Percentiles rank a stretch among this genome's conserved stretches.
Evolutionary conservation across 768 basidiomycete genomes (phyloP).

Genomic region (Scleroderma citrinum): DNA sequence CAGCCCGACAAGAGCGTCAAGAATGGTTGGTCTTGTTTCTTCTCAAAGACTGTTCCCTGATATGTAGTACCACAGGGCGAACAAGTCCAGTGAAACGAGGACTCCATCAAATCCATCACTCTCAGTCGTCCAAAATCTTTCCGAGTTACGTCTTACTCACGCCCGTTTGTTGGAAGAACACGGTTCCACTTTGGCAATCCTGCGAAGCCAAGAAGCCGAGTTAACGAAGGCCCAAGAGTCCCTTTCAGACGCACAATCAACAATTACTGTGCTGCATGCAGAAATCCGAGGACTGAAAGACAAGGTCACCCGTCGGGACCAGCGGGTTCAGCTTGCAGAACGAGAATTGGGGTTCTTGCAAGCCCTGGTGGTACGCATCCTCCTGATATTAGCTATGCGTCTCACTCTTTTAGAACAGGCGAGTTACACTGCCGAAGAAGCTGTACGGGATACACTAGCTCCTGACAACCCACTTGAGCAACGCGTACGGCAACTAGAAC

Average conservation of each 20-base stretch:
- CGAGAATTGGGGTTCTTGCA: conserved; percentile 62
- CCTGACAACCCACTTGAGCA: conserved; percentile 31
- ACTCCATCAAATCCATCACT: conserved; percentile 44
- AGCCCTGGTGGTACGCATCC: conserved; percentile 55
- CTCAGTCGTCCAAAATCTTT: conserved; percentile 51
- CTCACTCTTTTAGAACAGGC: conserved; percentile 33
- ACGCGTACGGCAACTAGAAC: conserved; percentile 50
- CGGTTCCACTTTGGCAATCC: conserved; percentile 48
- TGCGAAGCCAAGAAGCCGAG: conserved; percentile 50
- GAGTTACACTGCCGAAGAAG: conserved; percentile 59
- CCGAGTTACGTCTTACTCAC: conserved; percentile 55
- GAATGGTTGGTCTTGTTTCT: conserved; percentile 40
- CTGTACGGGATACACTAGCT: conserved; percentile 25
- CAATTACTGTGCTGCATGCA: conserved; percentile 29
- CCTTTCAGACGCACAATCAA: conserved; percentile 31
- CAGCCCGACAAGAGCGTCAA: conserved; percentile 48
- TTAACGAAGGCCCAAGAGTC: conserved; percentile 35
- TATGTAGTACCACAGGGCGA: conserved; percentile 30
- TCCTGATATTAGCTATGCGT: not conserved
- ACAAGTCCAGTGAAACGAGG: conserved; percentile 27
- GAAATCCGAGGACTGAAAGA: conserved; percentile 36
- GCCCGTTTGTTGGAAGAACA: conserved; percentile 63
- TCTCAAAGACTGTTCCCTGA: conserved; percentile 1
- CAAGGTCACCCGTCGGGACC: conserved; percentile 32
- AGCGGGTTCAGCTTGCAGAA: conserved; percentile 40